Percentiles rank a stretch among this genome's conserved stretches.
These are phyloP conservation scores for Puccinellia tenuiflora DNA, from an alignment of 176 grass and related monocot genomes.

Conservation along the genomic window DNA sequence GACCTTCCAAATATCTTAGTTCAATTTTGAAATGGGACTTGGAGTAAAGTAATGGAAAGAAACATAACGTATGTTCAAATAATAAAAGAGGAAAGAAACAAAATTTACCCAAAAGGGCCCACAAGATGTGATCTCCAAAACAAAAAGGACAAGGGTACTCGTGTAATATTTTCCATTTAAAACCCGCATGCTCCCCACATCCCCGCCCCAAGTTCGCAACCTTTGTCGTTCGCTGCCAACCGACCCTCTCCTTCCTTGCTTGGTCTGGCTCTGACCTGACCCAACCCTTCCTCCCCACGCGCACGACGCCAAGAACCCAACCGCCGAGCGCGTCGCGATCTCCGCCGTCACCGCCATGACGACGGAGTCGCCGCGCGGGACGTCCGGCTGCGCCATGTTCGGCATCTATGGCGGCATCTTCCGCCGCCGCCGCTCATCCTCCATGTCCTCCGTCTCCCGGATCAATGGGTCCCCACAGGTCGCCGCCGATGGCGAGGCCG, in stretches of 20 bases:
- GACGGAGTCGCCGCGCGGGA: slow-evolving; percentile 45
- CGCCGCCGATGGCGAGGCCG: not conserved
- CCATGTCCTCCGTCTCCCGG: slow-evolving; percentile 49
- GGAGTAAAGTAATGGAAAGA: not conserved
- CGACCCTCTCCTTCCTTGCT: slow-evolving; percentile 4
- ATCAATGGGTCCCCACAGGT: slow-evolving; percentile 2
- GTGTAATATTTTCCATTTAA: slow-evolving; percentile 26
- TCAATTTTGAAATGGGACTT: not conserved
- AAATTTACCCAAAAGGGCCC: not conserved
- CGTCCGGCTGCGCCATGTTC: slow-evolving; percentile 74
- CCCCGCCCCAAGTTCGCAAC: slow-evolving; percentile 2
- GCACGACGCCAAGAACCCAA: slow-evolving; percentile 19
- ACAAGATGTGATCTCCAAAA: not conserved
- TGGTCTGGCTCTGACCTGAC: not conserved
- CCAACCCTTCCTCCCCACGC: not conserved
- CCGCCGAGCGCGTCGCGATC: slow-evolving; percentile 4
- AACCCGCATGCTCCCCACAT: slow-evolving; percentile 23
- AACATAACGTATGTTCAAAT: not conserved
- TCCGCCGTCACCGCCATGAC: slow-evolving; percentile 33
- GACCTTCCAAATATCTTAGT: not conserved
- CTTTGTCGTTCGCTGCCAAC: slow-evolving; percentile 22
- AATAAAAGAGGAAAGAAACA: not conserved
- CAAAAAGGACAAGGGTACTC: not conserved
- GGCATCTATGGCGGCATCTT: slow-evolving; percentile 65
- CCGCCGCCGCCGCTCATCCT: slow-evolving; percentile 57